Evolutionary conservation across 176 grass and related monocot species (phyloP).

Genomic region (Cymbopogon citratus): DNA sequence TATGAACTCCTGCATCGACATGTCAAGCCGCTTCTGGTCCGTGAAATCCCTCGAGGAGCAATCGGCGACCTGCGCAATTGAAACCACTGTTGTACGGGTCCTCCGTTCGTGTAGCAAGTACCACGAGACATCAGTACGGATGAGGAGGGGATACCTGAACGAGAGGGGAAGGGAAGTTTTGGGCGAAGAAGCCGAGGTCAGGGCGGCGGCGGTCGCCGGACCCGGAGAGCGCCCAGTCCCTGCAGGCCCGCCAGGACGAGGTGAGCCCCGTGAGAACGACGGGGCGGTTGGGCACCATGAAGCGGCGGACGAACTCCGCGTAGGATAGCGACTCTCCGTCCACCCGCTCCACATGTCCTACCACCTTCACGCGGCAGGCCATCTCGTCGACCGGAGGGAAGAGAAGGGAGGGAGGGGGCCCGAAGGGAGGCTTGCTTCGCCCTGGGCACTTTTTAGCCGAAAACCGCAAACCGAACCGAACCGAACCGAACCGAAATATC

Average conservation of each 20-base stretch:
- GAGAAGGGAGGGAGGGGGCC: neutral
- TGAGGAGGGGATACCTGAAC: constrained; percentile 32
- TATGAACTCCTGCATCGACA: constrained; percentile 68
- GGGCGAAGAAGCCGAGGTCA: constrained; percentile 40
- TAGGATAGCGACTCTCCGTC: constrained; percentile 52
- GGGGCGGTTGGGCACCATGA: constrained; percentile 61
- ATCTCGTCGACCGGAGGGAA: neutral
- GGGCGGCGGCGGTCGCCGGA: constrained; percentile 26
- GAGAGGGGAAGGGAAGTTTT: constrained; percentile 38
- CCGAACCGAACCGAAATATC: too few species aligned
- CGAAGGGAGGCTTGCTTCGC: neutral
- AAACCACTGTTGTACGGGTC: neutral
- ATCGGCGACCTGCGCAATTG: constrained; percentile 61
- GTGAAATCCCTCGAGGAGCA: constrained; percentile 65
- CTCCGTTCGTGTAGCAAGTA: neutral
- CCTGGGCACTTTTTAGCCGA: too few species aligned
- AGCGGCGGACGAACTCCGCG: constrained; percentile 63
- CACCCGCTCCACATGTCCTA: constrained; percentile 72
- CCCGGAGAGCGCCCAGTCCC: constrained; percentile 47
- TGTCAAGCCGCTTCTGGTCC: constrained; percentile 80
- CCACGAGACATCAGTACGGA: neutral
- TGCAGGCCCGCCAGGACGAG: constrained; percentile 47
- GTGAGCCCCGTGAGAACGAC: constrained; percentile 85
- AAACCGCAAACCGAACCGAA: too few species aligned
- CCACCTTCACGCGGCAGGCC: constrained; percentile 40